A percentile compares a stretch with the other conserved stretches of the same genome.
Evolutionary conservation across 208 protist species (phyloP).

Genomic region (Wallacemonas sp.): DNA sequence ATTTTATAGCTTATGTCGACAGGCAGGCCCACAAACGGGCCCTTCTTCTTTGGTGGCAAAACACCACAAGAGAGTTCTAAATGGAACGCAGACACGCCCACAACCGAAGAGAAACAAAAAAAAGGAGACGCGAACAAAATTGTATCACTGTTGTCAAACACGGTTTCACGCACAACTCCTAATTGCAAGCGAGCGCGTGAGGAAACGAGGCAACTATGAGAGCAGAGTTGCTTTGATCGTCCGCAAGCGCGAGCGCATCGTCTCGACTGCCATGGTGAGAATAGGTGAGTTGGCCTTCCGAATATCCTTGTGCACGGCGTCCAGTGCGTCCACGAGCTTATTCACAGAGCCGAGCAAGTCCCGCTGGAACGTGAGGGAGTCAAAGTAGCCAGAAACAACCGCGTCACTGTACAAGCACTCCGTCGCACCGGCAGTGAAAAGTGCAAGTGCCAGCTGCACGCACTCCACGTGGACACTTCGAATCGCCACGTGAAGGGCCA

Average conservation of each 20-base stretch:
- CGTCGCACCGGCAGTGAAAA: slow-evolving; percentile 45
- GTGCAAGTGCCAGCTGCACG: slow-evolving; percentile 56
- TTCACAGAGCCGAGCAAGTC: slow-evolving; percentile 30
- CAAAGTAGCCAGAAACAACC: slow-evolving; percentile 12
- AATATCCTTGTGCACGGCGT: slow-evolving; percentile 18
- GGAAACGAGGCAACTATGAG: too few species aligned
- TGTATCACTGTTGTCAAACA: neutral
- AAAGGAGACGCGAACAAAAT: too few species aligned
- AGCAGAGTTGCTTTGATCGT: slow-evolving; percentile 8
- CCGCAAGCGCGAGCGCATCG: neutral
- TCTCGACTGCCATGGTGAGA: slow-evolving; percentile 14
- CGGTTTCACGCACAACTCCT: neutral
- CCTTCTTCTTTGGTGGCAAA: too few species aligned
- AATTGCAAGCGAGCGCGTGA: too few species aligned
- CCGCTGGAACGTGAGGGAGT: slow-evolving; percentile 26
- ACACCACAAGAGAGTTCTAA: too few species aligned
- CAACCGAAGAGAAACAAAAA: too few species aligned
- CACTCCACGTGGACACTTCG: slow-evolving; percentile 51
- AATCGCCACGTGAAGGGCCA: slow-evolving; percentile 17
- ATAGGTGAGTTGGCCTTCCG: slow-evolving; percentile 22
- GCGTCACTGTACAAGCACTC: slow-evolving; percentile 18
- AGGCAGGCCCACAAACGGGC: too few species aligned
- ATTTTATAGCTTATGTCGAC: too few species aligned
- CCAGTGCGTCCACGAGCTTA: slow-evolving; percentile 44
- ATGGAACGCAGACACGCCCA: too few species aligned